Percentiles rank a stretch among this genome's conserved stretches.
phyloP scores from a whole-genome alignment of 1,284 basidiomycete species.

The Naganishia albida region DNA sequence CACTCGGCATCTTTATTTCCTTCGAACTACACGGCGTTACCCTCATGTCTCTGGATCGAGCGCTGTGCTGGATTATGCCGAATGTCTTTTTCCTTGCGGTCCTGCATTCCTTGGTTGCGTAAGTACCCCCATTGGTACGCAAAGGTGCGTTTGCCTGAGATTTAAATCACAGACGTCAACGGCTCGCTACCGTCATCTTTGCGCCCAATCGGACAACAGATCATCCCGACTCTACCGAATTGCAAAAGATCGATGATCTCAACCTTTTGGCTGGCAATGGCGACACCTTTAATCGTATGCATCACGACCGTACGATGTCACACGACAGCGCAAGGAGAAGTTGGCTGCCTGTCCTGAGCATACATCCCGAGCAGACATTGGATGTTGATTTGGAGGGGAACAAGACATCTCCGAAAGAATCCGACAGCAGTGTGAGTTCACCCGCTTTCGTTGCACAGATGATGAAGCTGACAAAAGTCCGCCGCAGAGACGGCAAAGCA shows the following conservation, averaged over 20 bases:
- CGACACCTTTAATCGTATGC: background rate
- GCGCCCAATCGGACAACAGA: background rate
- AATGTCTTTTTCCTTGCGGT: slow-evolving; percentile 16
- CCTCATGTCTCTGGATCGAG: slow-evolving; percentile 12
- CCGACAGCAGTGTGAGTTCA: too few species aligned
- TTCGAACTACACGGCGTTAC: slow-evolving; percentile 14
- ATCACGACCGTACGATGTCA: background rate
- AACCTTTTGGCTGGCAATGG: background rate
- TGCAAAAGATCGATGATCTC: background rate
- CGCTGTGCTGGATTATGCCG: slow-evolving; percentile 19
- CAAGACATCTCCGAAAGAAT: too few species aligned
- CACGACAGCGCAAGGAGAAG: slow-evolving; percentile 6
- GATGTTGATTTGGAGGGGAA: background rate
- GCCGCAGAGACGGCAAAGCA: too few species aligned
- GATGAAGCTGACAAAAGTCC: too few species aligned
- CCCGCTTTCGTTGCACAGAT: too few species aligned
- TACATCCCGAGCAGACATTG: background rate
- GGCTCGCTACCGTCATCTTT: slow-evolving; percentile 16
- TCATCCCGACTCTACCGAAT: slow-evolving; percentile 3
- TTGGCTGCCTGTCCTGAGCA: background rate
- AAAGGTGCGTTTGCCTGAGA: background rate
- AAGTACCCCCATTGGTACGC: background rate
- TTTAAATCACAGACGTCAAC: background rate
- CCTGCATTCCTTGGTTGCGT: slow-evolving; percentile 18
- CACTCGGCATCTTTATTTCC: slow-evolving; percentile 12